These are phyloP conservation scores for Podosphaera fusca DNA, from an alignment of 2,329 filamentous ascomycete genomes.

Conservation along the genomic window DNA sequence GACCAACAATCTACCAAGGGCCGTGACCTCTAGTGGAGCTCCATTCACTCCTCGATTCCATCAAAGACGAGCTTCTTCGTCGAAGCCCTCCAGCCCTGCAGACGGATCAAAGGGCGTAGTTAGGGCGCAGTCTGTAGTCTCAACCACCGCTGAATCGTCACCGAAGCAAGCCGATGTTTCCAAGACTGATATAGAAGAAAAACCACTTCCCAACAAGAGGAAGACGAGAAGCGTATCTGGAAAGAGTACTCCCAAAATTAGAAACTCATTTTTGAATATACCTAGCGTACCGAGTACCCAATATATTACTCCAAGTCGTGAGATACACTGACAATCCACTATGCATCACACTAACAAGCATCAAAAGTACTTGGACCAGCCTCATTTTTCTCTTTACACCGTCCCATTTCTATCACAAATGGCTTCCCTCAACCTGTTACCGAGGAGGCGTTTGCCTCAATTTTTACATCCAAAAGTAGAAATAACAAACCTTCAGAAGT, in stretches of 20 bases:
- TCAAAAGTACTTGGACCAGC: slow-evolving; percentile 59
- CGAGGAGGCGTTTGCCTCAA: slow-evolving; percentile 56
- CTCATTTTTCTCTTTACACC: slow-evolving; percentile 86
- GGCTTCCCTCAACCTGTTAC: slow-evolving; percentile 52
- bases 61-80: slow-evolving; percentile 16
- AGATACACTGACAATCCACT: neutral
- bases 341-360: slow-evolving; percentile 1
- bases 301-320: slow-evolving; percentile 33
- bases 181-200: slow-evolving; percentile 23
- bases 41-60: slow-evolving; percentile 11
- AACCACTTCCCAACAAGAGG: slow-evolving; percentile 23
- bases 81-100: slow-evolving; percentile 18
- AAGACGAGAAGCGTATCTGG: slow-evolving; percentile 29
- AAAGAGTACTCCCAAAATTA: slow-evolving; percentile 15
- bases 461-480: slow-evolving; percentile 42
- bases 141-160: slow-evolving; percentile 5
- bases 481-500: slow-evolving; percentile 30
- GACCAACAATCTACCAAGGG: slow-evolving; percentile 10
- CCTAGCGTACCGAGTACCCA: slow-evolving; percentile 56
- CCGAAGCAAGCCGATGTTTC: neutral
- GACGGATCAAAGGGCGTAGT: slow-evolving; percentile 15
- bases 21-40: slow-evolving; percentile 8
- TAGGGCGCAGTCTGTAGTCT: slow-evolving; percentile 7
- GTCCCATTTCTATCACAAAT: slow-evolving; percentile 72
- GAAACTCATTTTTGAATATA: slow-evolving; percentile 30